phyloP scores from a whole-genome alignment of 495 filamentous ascomycete genomes.

The Tuber borchii region DNA sequence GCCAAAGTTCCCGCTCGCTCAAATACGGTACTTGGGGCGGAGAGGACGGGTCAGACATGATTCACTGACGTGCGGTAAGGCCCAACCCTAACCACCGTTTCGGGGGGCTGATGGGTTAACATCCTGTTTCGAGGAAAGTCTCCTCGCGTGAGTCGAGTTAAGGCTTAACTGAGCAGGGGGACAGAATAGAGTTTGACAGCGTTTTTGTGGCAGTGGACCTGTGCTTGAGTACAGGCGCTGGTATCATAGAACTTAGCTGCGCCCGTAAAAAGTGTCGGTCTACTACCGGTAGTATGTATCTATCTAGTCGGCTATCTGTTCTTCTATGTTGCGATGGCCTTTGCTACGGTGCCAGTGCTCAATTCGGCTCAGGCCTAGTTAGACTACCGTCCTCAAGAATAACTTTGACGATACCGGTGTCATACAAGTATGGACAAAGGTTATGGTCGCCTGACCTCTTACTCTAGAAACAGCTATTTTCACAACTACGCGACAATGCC shows the following conservation, averaged over 20 bases:
- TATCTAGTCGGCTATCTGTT: background rate
- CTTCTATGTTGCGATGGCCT: background rate
- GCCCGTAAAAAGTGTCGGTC: background rate
- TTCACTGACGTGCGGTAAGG: background rate
- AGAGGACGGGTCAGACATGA: background rate
- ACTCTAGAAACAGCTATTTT: too few relatives aligned
- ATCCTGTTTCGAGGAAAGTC: background rate
- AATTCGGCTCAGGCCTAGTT: too few relatives aligned
- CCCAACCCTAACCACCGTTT: background rate
- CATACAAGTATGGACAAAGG: too few relatives aligned
- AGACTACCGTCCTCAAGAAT: too few relatives aligned
- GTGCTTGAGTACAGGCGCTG: background rate
- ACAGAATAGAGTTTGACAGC: background rate
- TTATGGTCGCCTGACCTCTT: too few relatives aligned
- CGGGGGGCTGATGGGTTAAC: background rate
- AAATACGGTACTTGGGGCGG: background rate
- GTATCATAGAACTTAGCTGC: background rate
- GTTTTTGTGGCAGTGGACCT: background rate
- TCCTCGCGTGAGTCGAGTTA: background rate
- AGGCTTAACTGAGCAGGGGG: too few relatives aligned
- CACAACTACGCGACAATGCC: too few relatives aligned
- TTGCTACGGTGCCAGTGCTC: background rate
- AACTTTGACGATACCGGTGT: too few relatives aligned
- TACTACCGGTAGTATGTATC: too few relatives aligned
- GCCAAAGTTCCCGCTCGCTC: background rate